Evolutionary conservation across 148 eudicot genomes (phyloP), one percentile per base, ranked within the genome.

Genomic region (Rhododendron henanense): DNA sequence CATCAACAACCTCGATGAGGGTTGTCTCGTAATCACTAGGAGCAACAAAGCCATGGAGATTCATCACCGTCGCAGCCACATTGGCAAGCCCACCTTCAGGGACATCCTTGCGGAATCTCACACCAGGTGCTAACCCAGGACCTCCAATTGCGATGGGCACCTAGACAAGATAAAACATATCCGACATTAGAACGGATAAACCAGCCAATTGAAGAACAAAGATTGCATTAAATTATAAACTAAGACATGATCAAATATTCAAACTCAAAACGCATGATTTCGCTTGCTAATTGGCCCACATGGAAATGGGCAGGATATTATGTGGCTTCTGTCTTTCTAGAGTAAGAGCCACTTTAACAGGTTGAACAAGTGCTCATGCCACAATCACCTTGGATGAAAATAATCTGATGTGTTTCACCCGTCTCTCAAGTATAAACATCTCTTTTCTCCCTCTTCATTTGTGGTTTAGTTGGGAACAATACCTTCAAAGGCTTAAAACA

Each of bases 61-160:
- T 96, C 84, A 96, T 96, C 81, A 96, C 95, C 0, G 98, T 95
- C 1, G 99, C 98, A 50, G 98, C 99, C 57, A 96, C 98, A 85
- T 96, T 96, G 67, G 99, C 97, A 4, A 96, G 99, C 69, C 97
- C 99, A 13, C 90, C 96, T 3, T 37, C 74, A 6, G 96, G 95
- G 57, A 95, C 91, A 87, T 96, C 99, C 77, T 88, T 93, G 81
- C 98, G 94, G 96, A 92, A 96, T 87, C 94, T 91, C 53, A 94
- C 95, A 33, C 96, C 96, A 15, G 93, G 92, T 83, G 95, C 90
- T 61, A 96, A 86, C 4, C 98, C 99, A 47, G 96, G 99, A 47
- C 99, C 99, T 86, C 99, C 98, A 73, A 96, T 96, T 28, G 99
- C 99, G 76, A 96, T 82, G 13, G 98, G 98, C 79, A 95, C 99